phyloP scores from a whole-genome alignment of 208 protist genomes.

The Leptomonas pyrrhocoris region DNA sequence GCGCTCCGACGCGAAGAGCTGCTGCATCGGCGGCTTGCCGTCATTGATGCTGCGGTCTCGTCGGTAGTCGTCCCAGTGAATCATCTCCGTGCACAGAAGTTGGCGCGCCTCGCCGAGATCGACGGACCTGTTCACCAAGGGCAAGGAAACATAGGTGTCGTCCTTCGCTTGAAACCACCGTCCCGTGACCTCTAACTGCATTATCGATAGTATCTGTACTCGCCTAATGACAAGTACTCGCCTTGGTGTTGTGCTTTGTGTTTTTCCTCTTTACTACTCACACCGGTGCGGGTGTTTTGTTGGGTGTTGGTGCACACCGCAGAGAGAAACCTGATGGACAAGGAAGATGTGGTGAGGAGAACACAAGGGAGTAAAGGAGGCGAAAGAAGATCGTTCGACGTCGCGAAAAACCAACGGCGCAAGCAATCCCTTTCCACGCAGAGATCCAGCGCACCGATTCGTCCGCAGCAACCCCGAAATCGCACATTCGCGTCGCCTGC shows the following conservation, averaged over 20 bases:
- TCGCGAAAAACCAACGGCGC: too few relatives aligned
- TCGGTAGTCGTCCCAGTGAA: slow-evolving; percentile 82
- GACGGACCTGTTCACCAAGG: slow-evolving; percentile 19
- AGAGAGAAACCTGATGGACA: background rate
- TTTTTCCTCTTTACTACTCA: background rate
- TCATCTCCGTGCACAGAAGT: slow-evolving; percentile 64
- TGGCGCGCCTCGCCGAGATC: slow-evolving; percentile 27
- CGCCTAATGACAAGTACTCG: background rate
- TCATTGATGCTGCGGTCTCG: slow-evolving; percentile 42
- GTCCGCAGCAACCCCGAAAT: too few relatives aligned
- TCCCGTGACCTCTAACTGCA: slow-evolving; percentile 30
- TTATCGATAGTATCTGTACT: background rate
- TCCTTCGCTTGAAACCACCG: slow-evolving; percentile 23
- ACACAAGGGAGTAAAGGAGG: too few relatives aligned
- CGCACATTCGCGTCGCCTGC: too few relatives aligned
- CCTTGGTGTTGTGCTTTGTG: background rate
- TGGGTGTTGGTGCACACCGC: too few relatives aligned
- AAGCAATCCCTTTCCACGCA: too few relatives aligned
- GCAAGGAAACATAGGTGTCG: slow-evolving; percentile 26
- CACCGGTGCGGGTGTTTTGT: too few relatives aligned
- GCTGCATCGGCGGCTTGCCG: slow-evolving; percentile 50
- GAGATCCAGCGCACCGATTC: too few relatives aligned
- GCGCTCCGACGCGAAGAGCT: slow-evolving; percentile 31
- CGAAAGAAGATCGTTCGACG: too few relatives aligned
- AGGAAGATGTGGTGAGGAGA: too few relatives aligned